Evolutionary conservation across 1,139 yeast genomes (phyloP).

Genomic region (Saccharomyces hybrid): DNA sequence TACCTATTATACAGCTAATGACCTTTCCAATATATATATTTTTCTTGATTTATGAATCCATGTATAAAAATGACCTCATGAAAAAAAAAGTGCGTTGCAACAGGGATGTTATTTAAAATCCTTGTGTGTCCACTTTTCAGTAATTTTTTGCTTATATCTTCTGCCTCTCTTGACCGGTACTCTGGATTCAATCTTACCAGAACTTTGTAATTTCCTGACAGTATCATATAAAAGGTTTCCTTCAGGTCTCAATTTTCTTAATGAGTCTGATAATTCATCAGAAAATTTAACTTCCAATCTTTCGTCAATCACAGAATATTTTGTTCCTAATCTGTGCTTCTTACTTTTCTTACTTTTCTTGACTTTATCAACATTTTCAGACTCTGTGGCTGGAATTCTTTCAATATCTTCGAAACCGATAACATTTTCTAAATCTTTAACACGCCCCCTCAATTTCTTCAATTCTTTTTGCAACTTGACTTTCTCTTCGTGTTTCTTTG

Average conservation of each 20-base stretch:
- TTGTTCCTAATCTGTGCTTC: slow-evolving; percentile 40
- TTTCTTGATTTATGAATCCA: not conserved
- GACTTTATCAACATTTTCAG: slow-evolving; percentile 18
- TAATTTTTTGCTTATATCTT: slow-evolving; percentile 60
- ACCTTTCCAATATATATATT: not conserved
- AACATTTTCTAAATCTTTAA: slow-evolving; percentile 52
- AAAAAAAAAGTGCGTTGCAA: not conserved
- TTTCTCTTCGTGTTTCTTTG: slow-evolving; percentile 58
- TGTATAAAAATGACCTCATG: not conserved
- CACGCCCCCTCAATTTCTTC: slow-evolving; percentile 48
- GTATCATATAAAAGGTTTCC: slow-evolving; percentile 82
- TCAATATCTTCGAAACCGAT: slow-evolving; percentile 38
- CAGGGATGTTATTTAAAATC: slow-evolving; percentile 53
- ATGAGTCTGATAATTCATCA: slow-evolving; percentile 78
- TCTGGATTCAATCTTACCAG: slow-evolving; percentile 83
- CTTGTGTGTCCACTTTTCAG: slow-evolving; percentile 90
- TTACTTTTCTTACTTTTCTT: slow-evolving; percentile 31
- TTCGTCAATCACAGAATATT: slow-evolving; percentile 51
- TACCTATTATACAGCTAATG: not conserved
- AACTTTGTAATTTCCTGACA: slow-evolving; percentile 70
- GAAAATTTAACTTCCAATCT: slow-evolving; percentile 82
- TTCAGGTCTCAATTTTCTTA: slow-evolving; percentile 82
- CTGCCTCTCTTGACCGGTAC: slow-evolving; percentile 62
- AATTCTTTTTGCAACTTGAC: slow-evolving; percentile 49
- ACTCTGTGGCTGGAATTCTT: slow-evolving; percentile 30